Evolutionary conservation across 306 rosid genomes (phyloP), one percentile per base, ranked within the genome.

Genomic region (Vicia sativa): DNA sequence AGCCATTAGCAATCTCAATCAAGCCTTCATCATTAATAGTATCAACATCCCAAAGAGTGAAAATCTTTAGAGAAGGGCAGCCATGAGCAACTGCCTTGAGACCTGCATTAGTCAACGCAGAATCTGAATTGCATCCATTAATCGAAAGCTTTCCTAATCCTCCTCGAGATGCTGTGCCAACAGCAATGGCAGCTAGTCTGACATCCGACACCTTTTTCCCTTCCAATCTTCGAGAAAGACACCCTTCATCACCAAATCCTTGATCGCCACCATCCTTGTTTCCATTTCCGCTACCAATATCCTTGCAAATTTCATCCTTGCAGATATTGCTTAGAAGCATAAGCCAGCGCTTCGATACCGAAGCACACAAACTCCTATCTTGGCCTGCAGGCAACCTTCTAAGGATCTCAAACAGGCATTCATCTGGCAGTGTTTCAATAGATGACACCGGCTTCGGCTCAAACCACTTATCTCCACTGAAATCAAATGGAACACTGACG

Each of bases 271-370:
- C 75, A 73, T 74, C 81, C 61, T 77, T 70, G 23, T 8, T 18
- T 59, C 83, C 68, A 9, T 72, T 59, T 60, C 35, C 29, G 8
- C 72, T 15, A 50, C 37, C 57, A 44, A 49, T 16, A 31, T 71
- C 74, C 70, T 75, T 74, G 77, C 75, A 76, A 28, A 87, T 70
- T 53, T 95, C 99, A 46, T 78, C 72, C 70, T 72, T 72, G 11
- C 80, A 39, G 14, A 91, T 88, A 62, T 74, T 82, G 83, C 97
- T 88, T 58, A 87, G 70, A 81, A 91, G 92, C 74, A 59, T 77
- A 87, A 95, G 99, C 99, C 97, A 95, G 48, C 80, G 89, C 80
- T 84, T 95, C 50, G 99, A 91, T 77, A 95, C 97, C 34, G 82
- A 70, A 45, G 99, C 86, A 26, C 95, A 85, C 3, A 83, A 41